phyloP scores from a whole-genome alignment of 257 asterid genomes.

The Solanum boliviense region DNA sequence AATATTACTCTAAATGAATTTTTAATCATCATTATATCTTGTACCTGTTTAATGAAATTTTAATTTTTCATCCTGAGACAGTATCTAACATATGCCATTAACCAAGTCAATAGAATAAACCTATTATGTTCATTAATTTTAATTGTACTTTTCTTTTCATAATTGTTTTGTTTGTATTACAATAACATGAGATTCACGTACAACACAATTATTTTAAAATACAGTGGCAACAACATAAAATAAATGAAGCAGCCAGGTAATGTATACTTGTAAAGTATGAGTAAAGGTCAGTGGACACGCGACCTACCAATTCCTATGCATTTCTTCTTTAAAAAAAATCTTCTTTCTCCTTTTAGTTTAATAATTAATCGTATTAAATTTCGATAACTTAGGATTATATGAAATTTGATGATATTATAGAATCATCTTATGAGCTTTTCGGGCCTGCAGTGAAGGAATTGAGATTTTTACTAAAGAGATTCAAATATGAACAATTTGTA shows the following conservation, averaged over 20 bases:
- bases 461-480: too few relatives aligned
- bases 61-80: not conserved
- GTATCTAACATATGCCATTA: not conserved
- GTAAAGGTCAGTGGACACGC: not conserved
- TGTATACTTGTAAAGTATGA: not conserved
- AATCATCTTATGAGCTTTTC: not conserved
- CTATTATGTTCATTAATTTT: too few relatives aligned
- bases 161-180: too few relatives aligned
- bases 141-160: not conserved
- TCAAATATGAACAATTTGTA: too few relatives aligned
- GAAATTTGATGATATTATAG: not conserved
- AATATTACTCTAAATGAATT: not conserved
- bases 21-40: not conserved
- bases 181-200: not conserved
- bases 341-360: not conserved
- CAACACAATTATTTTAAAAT: not conserved
- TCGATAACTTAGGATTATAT: not conserved
- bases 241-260: not conserved
- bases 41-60: not conserved
- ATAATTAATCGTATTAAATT: not conserved
- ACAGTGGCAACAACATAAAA: not conserved
- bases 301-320: not conserved
- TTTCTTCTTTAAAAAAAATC: not conserved
- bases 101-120: too few relatives aligned
- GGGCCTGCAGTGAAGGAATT: rapidly evolving